Conservation (phyloP, 768 basidiomycete genomes). For the Pleurotus cornucopiae region DNA sequence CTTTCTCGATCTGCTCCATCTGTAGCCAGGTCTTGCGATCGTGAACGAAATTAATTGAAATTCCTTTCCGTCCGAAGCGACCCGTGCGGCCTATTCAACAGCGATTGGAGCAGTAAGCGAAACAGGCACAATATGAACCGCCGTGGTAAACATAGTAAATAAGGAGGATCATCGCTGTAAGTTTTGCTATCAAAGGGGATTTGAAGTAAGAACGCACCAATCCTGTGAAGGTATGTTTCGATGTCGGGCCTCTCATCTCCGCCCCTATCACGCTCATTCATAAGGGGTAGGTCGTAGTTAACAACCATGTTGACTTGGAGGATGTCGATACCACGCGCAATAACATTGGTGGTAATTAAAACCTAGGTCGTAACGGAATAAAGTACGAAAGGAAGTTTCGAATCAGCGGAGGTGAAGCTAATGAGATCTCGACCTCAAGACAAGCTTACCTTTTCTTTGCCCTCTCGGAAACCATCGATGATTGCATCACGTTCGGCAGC, state of each 20-base stretch:
- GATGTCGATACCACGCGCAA: constrained; percentile 97
- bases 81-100: constrained; percentile 80
- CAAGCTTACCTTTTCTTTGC: constrained; percentile 78
- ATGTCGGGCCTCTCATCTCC: constrained; percentile 73
- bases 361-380: constrained; percentile 28
- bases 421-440: not conserved
- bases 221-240: constrained; percentile 97
- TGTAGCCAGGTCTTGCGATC: constrained; percentile 83
- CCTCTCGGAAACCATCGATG: constrained; percentile 94
- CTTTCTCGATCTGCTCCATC: constrained; percentile 86
- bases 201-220: constrained; percentile 53
- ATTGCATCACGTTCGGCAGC: constrained; percentile 84
- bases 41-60: constrained; percentile 97
- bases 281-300: constrained; percentile 92
- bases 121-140: not conserved
- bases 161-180: too few relatives aligned
- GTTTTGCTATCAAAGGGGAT: too few relatives aligned
- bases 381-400: not conserved
- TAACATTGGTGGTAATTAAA: constrained; percentile 97
- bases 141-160: too few relatives aligned
- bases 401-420: not conserved
- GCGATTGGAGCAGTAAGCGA: not conserved
- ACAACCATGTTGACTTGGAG: constrained; percentile 99
- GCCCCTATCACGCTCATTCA: constrained; percentile 61
- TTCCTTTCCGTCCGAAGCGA: constrained; percentile 94